A percentile compares a stretch with the other conserved stretches of the same genome.
phyloP scores from a whole-genome alignment of 306 rosid genomes.

The Cicer yamashitae region DNA sequence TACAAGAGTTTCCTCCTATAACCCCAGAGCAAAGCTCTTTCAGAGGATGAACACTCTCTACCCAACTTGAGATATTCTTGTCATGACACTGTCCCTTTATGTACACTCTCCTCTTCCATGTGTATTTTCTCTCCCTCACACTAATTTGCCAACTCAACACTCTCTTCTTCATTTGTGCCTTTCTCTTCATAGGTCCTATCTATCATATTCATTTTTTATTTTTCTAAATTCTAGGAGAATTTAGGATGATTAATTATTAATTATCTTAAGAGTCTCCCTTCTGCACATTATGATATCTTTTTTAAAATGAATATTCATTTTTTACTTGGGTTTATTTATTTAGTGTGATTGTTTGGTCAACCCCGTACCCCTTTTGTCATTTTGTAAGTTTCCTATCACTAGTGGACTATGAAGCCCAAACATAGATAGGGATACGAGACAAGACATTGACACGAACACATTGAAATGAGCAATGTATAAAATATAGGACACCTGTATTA shows the following conservation, averaged over 20 bases:
- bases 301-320: background rate
- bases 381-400: constrained; percentile 10
- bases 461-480: background rate
- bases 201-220: constrained; percentile 8
- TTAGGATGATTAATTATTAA: constrained; percentile 30
- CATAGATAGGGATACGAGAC: background rate
- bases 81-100: no score
- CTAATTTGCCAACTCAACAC: no score
- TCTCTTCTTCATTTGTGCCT: no score
- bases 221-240: constrained; percentile 12
- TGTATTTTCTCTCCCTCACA: no score
- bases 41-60: no score
- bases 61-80: no score
- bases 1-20: no score
- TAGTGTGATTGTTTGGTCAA: background rate
- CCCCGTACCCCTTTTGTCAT: background rate
- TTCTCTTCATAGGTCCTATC: no score
- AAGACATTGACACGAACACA: background rate
- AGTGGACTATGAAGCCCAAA: background rate
- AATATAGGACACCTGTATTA: background rate
- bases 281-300: background rate
- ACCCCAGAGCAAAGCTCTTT: no score
- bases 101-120: no score
- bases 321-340: constrained; percentile 8
- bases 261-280: background rate